Base-by-base conservation (phyloP, 73 alveolate species). In the Paramecium caudatum region DNA sequence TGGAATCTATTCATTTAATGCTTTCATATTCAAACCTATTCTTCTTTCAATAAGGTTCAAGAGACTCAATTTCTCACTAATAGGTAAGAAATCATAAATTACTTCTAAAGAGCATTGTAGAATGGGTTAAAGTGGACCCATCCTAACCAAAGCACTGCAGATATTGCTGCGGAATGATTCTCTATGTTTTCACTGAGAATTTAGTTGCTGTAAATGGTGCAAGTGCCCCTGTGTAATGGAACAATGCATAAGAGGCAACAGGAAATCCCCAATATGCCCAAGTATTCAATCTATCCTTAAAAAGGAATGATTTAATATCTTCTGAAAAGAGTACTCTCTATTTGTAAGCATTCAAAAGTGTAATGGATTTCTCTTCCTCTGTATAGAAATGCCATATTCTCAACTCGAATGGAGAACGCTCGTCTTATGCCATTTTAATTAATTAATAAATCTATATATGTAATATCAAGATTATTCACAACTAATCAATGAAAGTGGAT, bases 311-410 rank as follows among this genome's bases (percentile, higher is more conserved):
- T 65, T 65, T 65, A 10, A 65, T 15, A 65, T 65, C 83, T 65
- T 65, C 83, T 30, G 83, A 65, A 33, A 63, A 33, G 1, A 63
- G 36, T 3, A 82, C 61, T 41, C 92, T 69, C 50, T 85, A 27
- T 62, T 85, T 23, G 48, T 62, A 85, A 5, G 88, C 92, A 61
- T 17, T 85, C 21, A 37, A 34, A 32, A 85, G 62, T 15, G 88
- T 78, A 7, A 62, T 47, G 33, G 88, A 85, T 85, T 48, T 85
- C 48, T 85, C 92, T 85, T 62, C 92, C 36, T 55, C 88, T 4
- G 92, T 85, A 50, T 78, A 85, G 32, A 62, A 55, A 47, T 62
- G 47, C 92, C 92, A 85, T 25, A 70, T 70, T 10, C 87, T 70
- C 15, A 70, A 36, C 13, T 70, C 87, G 8, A 25, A 70, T 19